Base-by-base conservation (phyloP, 345 rosid genomes). In the Populus deltoides region DNA sequence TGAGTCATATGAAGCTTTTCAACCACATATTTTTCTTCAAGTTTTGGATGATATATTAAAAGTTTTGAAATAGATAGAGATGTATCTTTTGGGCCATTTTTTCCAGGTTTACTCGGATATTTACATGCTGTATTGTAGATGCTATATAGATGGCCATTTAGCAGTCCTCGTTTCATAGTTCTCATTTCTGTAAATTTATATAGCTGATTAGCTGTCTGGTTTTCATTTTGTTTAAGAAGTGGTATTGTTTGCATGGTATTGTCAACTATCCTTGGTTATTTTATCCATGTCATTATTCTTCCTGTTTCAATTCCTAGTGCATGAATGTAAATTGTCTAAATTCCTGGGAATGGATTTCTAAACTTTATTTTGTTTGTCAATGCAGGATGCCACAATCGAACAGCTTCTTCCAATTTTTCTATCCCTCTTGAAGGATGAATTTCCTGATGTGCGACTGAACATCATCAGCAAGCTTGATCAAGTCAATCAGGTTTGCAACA, bases 381-480 rank as follows among this genome's bases (percentile, higher is more conserved):
- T 80, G 86, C 87, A 95, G 99, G 98, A 91, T 79, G 99, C 98
- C 68, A 93, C 99, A 61, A 89, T 93, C 9, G 93, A 93, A 87
- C 99, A 95, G 80, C 99, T 95, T 84, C 97, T 95, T 83, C 99
- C 99, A 47, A 93, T 95, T 73, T 95, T 92, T 83, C 97, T 95
- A 43, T 92, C 98, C 51, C 97, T 95, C 51, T 83, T 95, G 89
- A 93, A 92, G 88, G 99, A 95, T 83, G 98, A 93, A 79, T 93
- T 92, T 85, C 97, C 98, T 68, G 99, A 95, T 86, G 99, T 95
- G 80, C 97, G 98, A 31, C 91, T 95, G 71, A 95, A 93, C 81
- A 93, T 95, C 33, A 95, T 95, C 77, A 92, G 99, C 98, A 95
- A 95, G 91, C 99, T 92, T 66, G 99, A 95, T 86, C 93, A 95